phyloP scores from a whole-genome alignment of 495 filamentous ascomycete species.

The Aspergillus nidulans region DNA sequence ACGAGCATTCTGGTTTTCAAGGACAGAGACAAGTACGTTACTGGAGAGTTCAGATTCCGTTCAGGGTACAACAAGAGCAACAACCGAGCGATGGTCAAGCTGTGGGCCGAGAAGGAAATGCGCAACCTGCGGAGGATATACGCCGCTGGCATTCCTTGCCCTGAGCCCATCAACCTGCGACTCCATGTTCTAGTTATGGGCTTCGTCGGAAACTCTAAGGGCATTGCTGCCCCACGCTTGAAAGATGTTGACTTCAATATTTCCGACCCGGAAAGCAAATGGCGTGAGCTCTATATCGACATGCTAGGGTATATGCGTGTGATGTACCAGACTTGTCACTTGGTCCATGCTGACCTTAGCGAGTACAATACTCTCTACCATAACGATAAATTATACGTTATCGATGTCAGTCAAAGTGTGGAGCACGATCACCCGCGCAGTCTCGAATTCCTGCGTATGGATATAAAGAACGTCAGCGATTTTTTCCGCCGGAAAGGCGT shows the following conservation, averaged over 20 bases:
- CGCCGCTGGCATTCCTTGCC: slow-evolving; percentile 78
- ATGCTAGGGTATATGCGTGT: slow-evolving; percentile 83
- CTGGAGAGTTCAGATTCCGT: slow-evolving; percentile 81
- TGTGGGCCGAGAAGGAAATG: slow-evolving; percentile 99
- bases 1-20: slow-evolving; percentile 96
- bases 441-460: slow-evolving; percentile 91
- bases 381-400: slow-evolving; percentile 77
- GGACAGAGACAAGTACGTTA: slow-evolving; percentile 90
- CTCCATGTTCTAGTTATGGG: slow-evolving; percentile 90
- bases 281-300: slow-evolving; percentile 74
- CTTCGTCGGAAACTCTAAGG: slow-evolving; percentile 83
- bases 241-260: slow-evolving; percentile 64
- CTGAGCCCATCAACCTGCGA: slow-evolving; percentile 82
- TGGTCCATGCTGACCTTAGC: slow-evolving; percentile 94
- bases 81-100: slow-evolving; percentile 90
- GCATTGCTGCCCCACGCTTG: slow-evolving; percentile 78
- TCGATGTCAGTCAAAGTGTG: slow-evolving; percentile 95
- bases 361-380: slow-evolving; percentile 97
- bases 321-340: slow-evolving; percentile 81
- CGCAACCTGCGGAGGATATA: slow-evolving; percentile 83
- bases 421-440: slow-evolving; percentile 93
- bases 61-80: slow-evolving; percentile 85
- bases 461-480: slow-evolving; percentile 91
- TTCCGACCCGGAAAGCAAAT: slow-evolving; percentile 54
- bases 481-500: slow-evolving; percentile 87